Base-by-base conservation (phyloP, 2,329 filamentous ascomycete species). In the Paecilomyces dactylethromorphus region DNA sequence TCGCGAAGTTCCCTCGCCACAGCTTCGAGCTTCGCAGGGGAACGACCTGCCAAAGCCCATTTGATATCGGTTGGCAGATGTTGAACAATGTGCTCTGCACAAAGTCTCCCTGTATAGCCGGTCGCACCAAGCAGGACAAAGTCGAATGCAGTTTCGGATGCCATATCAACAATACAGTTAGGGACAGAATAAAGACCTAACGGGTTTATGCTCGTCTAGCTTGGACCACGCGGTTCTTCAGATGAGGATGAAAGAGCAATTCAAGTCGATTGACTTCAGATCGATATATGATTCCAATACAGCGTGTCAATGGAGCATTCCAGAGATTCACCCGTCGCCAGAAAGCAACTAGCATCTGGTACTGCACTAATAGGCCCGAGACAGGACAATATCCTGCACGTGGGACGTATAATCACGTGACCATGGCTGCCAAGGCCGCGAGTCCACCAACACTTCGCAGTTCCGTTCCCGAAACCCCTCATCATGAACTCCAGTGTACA, bases 11-110 rank as follows among this genome's bases (percentile, higher is more conserved):
- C 85, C 56, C 85, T 78, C 7, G 86, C 84, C 11, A 97, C 74
- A 49, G 77, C 76, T 64, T 88, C 82, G 3, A 97, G 82, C 73
- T 96, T 96, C 54, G 81, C 78, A 54, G 82, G 78, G n/a, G 90
- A 92, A 26, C 92, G 88, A 31, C 92, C 92, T 53, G 91, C 90
- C 58, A 97, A 80, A 13, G 91, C 92, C 92, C 92, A 97, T 78
- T 86, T 91, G 62, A 96, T 74, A 70, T 91, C 84, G 18, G 88
- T 90, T 0, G 92, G 89, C 0, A 91, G 79, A 63, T 84, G 77
- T 13, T 81, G 81, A 56, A 86, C 81, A 67, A 96, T 88, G 73
- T 94, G 86, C 71, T 95, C 87, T 29, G 87, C 87, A 2, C 86
- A 86, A 65, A 89, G 81, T 64, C 85, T 87, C 45, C 92, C 92